A percentile compares a stretch with the other conserved stretches of the same genome.
Evolutionary conservation across 192 early-diverging fungal species (phyloP).

Genomic region (Chytriomyces confervae): DNA sequence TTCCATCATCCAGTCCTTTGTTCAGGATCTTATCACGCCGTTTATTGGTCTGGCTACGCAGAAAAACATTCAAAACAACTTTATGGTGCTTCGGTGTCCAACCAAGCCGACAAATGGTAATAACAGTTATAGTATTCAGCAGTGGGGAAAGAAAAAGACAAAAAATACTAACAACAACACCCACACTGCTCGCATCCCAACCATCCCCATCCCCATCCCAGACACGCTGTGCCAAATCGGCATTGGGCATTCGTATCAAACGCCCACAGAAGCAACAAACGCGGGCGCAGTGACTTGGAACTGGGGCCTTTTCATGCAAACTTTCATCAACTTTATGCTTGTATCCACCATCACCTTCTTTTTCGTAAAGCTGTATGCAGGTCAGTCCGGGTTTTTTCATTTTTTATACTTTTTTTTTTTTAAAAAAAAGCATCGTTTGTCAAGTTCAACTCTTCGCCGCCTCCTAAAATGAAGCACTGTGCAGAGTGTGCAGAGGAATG

Average conservation of each 20-base stretch:
- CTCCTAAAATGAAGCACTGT: background rate
- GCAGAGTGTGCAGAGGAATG: background rate
- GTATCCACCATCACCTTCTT: conserved; percentile 62
- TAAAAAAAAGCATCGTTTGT: no score
- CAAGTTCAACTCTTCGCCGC: no score
- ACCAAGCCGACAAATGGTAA: background rate
- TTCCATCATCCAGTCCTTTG: conserved; percentile 38
- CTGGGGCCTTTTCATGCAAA: conserved; percentile 62
- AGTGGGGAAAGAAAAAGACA: background rate
- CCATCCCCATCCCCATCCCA: background rate
- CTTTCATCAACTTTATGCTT: conserved; percentile 68
- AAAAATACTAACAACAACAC: background rate
- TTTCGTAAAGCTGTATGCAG: conserved; percentile 56
- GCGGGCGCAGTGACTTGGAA: conserved; percentile 13
- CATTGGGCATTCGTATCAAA: background rate
- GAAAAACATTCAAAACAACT: conserved; percentile 41
- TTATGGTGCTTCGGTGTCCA: conserved; percentile 24
- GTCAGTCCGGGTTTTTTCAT: background rate
- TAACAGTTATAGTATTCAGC: background rate
- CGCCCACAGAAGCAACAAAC: background rate
- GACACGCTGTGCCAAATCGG: background rate
- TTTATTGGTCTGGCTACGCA: conserved; percentile 60
- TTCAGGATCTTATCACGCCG: conserved; percentile 62
- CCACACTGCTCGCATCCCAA: background rate
- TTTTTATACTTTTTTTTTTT: background rate